Conservation (phyloP, 106 monocot species). For the Dioscorea dumetorum region DNA sequence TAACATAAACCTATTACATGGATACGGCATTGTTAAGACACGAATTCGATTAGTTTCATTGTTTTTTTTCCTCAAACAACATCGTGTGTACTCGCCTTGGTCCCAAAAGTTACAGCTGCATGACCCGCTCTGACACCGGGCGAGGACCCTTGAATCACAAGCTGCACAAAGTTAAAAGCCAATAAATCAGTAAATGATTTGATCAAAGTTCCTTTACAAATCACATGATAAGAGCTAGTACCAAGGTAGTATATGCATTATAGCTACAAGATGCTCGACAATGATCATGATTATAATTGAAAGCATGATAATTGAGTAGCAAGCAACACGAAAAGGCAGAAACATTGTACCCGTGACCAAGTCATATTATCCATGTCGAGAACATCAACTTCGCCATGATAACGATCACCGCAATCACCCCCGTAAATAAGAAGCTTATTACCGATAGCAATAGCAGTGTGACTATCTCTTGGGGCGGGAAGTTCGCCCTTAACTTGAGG, state of each 20-base stretch:
- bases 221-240: no score
- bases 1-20: conserved; percentile 53
- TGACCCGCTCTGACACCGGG: conserved; percentile 94
- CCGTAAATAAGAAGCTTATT: conserved; percentile 65
- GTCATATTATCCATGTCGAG: conserved; percentile 63
- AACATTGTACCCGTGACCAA: conserved; percentile 72
- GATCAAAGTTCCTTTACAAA: no score
- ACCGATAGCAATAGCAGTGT: conserved; percentile 67
- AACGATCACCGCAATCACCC: conserved; percentile 87
- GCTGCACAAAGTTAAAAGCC: conserved; percentile 23
- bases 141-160: conserved; percentile 58
- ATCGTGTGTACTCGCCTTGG: conserved; percentile 32
- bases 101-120: conserved; percentile 63
- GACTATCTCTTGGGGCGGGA: conserved; percentile 83
- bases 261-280: no score
- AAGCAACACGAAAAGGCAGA: no score
- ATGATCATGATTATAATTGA: no score
- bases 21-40: no score
- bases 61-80: no score
- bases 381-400: conserved; percentile 84
- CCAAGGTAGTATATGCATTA: no score
- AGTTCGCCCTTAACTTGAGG: conserved; percentile 63
- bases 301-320: no score
- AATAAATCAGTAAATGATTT: no score
- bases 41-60: no score